A percentile compares a stretch with the other conserved stretches of the same genome.
phyloP scores from a whole-genome alignment of 345 rosid species.

The Rhizophora apiculata region DNA sequence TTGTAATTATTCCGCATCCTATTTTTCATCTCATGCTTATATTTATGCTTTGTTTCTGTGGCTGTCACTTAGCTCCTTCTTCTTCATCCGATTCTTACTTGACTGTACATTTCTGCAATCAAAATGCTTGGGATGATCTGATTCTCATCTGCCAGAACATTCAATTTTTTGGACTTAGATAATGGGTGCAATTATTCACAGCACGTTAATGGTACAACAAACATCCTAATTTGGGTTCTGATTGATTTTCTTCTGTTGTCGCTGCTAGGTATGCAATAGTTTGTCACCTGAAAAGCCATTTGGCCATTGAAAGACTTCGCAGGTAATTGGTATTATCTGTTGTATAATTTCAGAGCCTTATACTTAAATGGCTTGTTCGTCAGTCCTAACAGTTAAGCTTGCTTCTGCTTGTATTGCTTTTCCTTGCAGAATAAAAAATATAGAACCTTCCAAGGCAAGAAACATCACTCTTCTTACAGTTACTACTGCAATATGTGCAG shows the following conservation, averaged over 20 bases:
- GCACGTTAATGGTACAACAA: too few species aligned
- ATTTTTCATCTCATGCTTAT: background rate
- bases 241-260: slow-evolving; percentile 1
- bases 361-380: background rate
- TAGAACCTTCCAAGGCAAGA: slow-evolving; percentile 72
- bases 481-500: background rate
- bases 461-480: slow-evolving; percentile 8
- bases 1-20: background rate
- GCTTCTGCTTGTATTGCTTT: slow-evolving; percentile 13
- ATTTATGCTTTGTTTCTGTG: too few species aligned
- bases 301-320: slow-evolving; percentile 86
- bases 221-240: too few species aligned
- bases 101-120: too few species aligned
- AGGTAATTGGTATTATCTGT: slow-evolving; percentile 41
- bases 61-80: too few species aligned
- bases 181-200: too few species aligned
- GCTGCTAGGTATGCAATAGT: slow-evolving; percentile 63
- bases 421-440: slow-evolving; percentile 70
- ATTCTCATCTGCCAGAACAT: too few species aligned
- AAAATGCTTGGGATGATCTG: too few species aligned
- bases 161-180: too few species aligned
- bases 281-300: slow-evolving; percentile 64
- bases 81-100: too few species aligned
- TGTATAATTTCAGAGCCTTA: slow-evolving; percentile 1
- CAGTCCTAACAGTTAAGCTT: slow-evolving; percentile 1